phyloP scores from a whole-genome alignment of 352 stramenopile species.

The Bremia lactucae region DNA sequence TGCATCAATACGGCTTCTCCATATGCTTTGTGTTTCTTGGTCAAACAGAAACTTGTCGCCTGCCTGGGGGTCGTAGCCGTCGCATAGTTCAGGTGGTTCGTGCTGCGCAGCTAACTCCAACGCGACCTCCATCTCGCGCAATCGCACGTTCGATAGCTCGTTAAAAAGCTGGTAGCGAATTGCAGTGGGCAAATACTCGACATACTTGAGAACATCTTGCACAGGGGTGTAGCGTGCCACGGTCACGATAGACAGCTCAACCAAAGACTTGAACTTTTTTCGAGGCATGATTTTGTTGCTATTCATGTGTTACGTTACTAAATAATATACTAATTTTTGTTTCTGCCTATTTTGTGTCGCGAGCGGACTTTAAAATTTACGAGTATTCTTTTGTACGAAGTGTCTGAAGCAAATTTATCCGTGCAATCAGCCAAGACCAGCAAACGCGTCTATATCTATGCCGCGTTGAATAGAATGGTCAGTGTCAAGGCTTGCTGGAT shows the following conservation, averaged over 20 bases:
- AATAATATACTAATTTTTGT: no score
- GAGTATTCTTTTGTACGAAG: no score
- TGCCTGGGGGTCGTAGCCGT: conserved; percentile 10
- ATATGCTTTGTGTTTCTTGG: conserved; percentile 24
- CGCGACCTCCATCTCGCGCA: conserved; percentile 38
- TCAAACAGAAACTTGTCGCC: conserved; percentile 31
- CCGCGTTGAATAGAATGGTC: conserved; percentile 22
- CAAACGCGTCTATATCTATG: conserved; percentile 78
- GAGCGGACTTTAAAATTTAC: no score
- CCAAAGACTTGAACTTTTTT: conserved; percentile 17
- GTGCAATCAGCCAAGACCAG: conserved; percentile 31
- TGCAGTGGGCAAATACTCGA: conserved; percentile 30
- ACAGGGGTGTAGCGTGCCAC: conserved; percentile 26
- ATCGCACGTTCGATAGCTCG: conserved; percentile 27
- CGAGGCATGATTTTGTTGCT: no score
- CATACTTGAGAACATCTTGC: conserved; percentile 25
- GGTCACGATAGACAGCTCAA: conserved; percentile 19
- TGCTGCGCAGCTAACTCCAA: conserved; percentile 17
- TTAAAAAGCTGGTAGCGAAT: conserved; percentile 35
- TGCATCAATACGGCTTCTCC: conserved; percentile 17
- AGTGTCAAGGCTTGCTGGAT: conserved; percentile 48
- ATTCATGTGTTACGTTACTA: no score
- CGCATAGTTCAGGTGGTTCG: conserved; percentile 6
- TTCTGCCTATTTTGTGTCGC: no score
- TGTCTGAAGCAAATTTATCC: no score